Evolutionary conservation across 805 yeast species (phyloP).

Genomic region (Kluyveromyces dobzhanskii): DNA sequence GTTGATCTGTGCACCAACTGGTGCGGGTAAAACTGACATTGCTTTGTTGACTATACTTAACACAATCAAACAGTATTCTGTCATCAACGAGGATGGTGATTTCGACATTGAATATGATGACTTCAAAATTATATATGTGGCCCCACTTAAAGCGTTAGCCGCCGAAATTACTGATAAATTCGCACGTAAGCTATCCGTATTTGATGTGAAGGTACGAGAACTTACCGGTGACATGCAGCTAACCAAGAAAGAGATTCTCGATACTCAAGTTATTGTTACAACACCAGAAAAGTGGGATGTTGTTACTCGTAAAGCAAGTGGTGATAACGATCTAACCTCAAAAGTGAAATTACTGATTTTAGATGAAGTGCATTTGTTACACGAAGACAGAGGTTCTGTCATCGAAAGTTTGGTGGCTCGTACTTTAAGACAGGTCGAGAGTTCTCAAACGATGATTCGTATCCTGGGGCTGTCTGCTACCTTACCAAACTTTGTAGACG

Average conservation of each 20-base stretch:
- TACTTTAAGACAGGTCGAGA: constrained; percentile 89
- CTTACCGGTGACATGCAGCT: constrained; percentile 95
- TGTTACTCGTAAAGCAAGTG: constrained; percentile 86
- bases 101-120: constrained; percentile 68
- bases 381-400: constrained; percentile 97
- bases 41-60: constrained; percentile 76
- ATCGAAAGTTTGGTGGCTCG: constrained; percentile 92
- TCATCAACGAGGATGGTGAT: constrained; percentile 42
- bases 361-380: constrained; percentile 93
- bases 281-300: constrained; percentile 99
- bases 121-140: constrained; percentile 87
- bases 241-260: constrained; percentile 66
- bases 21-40: constrained; percentile 96
- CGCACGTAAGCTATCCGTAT: constrained; percentile 66
- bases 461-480: constrained; percentile 95
- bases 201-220: constrained; percentile 80
- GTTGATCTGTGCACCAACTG: constrained; percentile 96
- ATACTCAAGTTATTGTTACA: constrained; percentile 83
- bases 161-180: constrained; percentile 95
- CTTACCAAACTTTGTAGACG: constrained; percentile 83
- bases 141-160: constrained; percentile 89
- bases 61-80: constrained; percentile 63
- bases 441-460: constrained; percentile 86
- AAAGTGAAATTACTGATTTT: constrained; percentile 82
- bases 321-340: constrained; percentile 76